Conservation (phyloP, 306 rosid species). For the Cicer bijugum region DNA sequence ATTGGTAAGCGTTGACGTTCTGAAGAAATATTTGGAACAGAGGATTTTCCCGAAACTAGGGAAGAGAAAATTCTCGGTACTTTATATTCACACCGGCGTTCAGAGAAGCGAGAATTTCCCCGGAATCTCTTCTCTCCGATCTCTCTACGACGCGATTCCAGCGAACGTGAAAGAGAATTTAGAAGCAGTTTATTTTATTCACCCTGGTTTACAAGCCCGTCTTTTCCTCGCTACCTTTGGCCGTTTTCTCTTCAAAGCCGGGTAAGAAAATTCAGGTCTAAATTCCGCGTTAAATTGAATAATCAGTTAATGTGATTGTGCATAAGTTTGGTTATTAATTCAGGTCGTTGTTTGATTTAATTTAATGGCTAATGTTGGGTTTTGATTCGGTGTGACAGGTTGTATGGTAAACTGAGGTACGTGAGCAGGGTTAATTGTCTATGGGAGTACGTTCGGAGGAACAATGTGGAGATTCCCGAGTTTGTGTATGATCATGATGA, state of each 20-base stretch:
- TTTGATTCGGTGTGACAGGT: slow-evolving; percentile 55
- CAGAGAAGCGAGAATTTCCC: slow-evolving; percentile 82
- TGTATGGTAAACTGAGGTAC: slow-evolving; percentile 79
- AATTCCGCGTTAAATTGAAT: background rate
- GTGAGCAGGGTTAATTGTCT: slow-evolving; percentile 77
- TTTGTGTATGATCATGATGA: slow-evolving; percentile 89
- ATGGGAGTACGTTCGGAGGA: slow-evolving; percentile 84
- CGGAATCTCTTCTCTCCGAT: slow-evolving; percentile 77
- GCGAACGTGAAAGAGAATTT: slow-evolving; percentile 72
- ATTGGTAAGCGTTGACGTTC: slow-evolving; percentile 61
- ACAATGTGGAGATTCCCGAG: slow-evolving; percentile 77
- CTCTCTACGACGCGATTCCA: slow-evolving; percentile 85
- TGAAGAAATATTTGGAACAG: slow-evolving; percentile 74
- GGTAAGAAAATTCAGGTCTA: slow-evolving; percentile 51
- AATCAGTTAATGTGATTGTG: background rate
- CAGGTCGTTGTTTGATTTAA: background rate
- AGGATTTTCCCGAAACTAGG: slow-evolving; percentile 66
- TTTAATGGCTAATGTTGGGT: slow-evolving; percentile 10
- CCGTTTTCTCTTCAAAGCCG: slow-evolving; percentile 78
- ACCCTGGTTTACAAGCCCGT: slow-evolving; percentile 80
- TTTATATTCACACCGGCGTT: slow-evolving; percentile 83
- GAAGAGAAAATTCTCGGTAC: slow-evolving; percentile 65
- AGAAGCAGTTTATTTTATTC: slow-evolving; percentile 77
- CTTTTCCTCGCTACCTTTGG: slow-evolving; percentile 94
- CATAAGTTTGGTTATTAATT: background rate